Evolutionary conservation across 768 basidiomycete genomes (phyloP).

Genomic region (Psilocybe sp.): DNA sequence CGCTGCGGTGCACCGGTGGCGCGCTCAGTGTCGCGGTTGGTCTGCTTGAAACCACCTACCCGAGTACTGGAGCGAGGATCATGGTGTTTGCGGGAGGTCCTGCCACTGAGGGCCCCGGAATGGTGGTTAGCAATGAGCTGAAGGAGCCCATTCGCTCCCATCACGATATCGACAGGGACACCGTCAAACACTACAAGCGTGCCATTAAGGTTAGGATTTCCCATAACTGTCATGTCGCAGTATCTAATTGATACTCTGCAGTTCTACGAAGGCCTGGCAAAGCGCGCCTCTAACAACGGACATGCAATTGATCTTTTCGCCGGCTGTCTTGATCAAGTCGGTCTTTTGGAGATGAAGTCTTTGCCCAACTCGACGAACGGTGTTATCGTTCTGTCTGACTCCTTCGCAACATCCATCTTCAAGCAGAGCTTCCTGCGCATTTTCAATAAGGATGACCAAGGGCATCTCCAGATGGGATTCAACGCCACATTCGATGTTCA

Average conservation of each 20-base stretch:
- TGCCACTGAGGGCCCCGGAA: conserved; percentile 93
- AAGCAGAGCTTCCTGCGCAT: conserved; percentile 95
- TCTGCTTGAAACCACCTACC: conserved; percentile 90
- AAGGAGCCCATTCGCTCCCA: conserved; percentile 98
- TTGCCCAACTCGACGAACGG: conserved; percentile 96
- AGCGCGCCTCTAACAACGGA: conserved; percentile 90
- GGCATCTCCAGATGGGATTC: conserved; percentile 94
- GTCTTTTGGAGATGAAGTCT: conserved; percentile 95
- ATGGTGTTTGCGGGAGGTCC: conserved; percentile 97
- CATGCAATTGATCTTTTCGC: conserved; percentile 95
- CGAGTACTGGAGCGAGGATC: conserved; percentile 93
- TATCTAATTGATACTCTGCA: conserved; percentile 27
- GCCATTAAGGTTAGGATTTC: conserved; percentile 73
- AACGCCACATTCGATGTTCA: conserved; percentile 99
- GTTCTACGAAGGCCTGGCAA: conserved; percentile 95
- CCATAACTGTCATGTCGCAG: conserved; percentile 1
- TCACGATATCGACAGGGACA: conserved; percentile 97
- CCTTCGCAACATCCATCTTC: conserved; percentile 97
- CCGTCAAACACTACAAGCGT: conserved; percentile 95
- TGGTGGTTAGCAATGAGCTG: conserved; percentile 93
- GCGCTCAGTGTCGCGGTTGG: conserved; percentile 93
- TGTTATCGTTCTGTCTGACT: conserved; percentile 92
- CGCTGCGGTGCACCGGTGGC: conserved; percentile 92
- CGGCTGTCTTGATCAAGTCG: conserved; percentile 97
- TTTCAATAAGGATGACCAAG: conserved; percentile 91